Evolutionary conservation across 495 filamentous ascomycete species (phyloP), one percentile per base, ranked within the genome.

Genomic region (Acidiella bohemica): DNA sequence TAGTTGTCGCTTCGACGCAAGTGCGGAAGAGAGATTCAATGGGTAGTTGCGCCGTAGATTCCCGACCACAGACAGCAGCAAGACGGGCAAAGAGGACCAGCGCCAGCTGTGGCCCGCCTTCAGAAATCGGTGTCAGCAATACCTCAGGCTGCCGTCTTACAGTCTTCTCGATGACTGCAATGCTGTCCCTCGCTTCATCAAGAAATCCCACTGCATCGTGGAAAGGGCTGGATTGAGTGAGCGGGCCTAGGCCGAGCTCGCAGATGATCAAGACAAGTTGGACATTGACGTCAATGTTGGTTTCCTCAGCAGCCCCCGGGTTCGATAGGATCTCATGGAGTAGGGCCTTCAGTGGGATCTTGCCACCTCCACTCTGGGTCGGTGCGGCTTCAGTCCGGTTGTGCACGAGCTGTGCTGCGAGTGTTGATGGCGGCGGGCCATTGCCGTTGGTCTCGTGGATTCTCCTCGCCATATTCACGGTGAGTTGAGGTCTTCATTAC

Each of bases 181-280:
- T 60, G 41, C 81, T 85, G 50, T 78, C 71, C 3, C 59, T 50
- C 4, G 76, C 68, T 52, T 85, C 75, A 9, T 63, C 55, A 23
- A 77, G 59, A 26, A 80, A 55, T 22, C 67, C 51, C 5, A 60
- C 61, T 5, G 47, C 57, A 36, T 71, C 57, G 21, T 64, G 63
- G 50, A 82, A 81, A 14, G 76, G 71, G 44, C 80, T 71, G 48
- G 80, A 67, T 44, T 66, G 63, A 16, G 57, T 47, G 27, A 78
- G 66, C 25, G 65, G 65, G 40, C 82, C 82, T 2, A 97, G 59
- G 16, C 87, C 81, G 31, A 84, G 83, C 51, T 81, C 75, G 35
- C 82, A 69, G 47, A 92, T 78, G 44, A 93, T 79, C 47, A 76
- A 78, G 24, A 96, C 77, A 18, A 96, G 68, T 59, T 82, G 78